Evolutionary conservation across 257 asterid species (phyloP).

Genomic region (Lavandula angustifolia): DNA sequence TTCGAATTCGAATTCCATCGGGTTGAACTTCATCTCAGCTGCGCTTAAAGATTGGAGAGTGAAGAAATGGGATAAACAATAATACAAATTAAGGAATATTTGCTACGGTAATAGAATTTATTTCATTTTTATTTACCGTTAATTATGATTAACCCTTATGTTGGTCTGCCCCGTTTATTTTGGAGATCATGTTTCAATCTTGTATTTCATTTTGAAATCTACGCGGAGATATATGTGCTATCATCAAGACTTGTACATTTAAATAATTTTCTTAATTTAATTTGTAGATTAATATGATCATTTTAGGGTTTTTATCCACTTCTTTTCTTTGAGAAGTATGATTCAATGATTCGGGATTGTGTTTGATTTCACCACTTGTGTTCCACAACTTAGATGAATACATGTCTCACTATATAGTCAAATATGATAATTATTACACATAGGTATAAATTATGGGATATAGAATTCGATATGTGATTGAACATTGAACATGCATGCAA

Average conservation of each 20-base stretch:
- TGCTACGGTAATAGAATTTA: background rate
- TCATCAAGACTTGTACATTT: constrained; percentile 25
- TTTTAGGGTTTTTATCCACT: no score
- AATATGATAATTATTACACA: no score
- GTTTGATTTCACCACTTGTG: no score
- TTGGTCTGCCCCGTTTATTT: background rate
- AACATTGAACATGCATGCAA: no score
- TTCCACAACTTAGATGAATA: no score
- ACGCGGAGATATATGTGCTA: background rate
- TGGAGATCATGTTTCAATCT: background rate
- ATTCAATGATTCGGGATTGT: no score
- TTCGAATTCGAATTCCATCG: constrained; percentile 26
- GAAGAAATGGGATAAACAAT: constrained; percentile 34
- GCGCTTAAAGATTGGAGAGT: constrained; percentile 51
- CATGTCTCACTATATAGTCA: no score
- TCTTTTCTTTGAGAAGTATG: no score
- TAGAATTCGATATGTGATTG: no score
- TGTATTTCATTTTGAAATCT: background rate
- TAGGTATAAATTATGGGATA: no score
- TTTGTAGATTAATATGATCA: no score
- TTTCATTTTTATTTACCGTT: background rate
- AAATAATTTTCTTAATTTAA: constrained; percentile 13
- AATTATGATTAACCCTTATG: background rate
- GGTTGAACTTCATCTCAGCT: constrained; percentile 51
- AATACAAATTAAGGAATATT: background rate